phyloP scores from a whole-genome alignment of 768 basidiomycete species.

The Hypholoma fasciculare region DNA sequence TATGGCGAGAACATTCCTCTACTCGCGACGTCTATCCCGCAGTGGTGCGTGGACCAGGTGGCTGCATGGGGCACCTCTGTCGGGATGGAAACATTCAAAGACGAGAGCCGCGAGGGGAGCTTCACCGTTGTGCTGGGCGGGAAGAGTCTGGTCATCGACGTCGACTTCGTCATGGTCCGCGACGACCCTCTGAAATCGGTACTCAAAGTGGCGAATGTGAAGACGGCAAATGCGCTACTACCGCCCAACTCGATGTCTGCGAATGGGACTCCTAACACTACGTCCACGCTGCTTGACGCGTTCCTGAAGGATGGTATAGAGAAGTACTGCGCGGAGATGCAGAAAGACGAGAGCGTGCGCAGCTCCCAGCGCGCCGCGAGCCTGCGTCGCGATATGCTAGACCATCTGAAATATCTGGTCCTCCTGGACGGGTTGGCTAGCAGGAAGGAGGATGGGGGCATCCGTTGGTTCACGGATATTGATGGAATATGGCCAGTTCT shows the following conservation, averaged over 20 bases:
- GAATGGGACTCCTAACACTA: conserved; percentile 40
- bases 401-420: conserved; percentile 68
- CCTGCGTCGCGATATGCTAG: conserved; percentile 46
- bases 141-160: conserved; percentile 78
- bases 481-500: conserved; percentile 52
- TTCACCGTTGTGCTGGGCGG: conserved; percentile 66
- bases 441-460: conserved; percentile 58
- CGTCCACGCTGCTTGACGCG: conserved; percentile 57
- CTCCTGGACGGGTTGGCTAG: conserved; percentile 69
- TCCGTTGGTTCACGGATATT: conserved; percentile 75
- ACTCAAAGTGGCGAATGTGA: conserved; percentile 55
- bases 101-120: conserved; percentile 50
- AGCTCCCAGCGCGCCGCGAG: conserved; percentile 53
- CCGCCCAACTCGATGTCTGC: conserved; percentile 27
- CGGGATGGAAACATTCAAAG: conserved; percentile 77
- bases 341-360: conserved; percentile 49
- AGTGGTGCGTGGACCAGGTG: conserved; percentile 62
- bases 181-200: conserved; percentile 33
- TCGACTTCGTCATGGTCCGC: conserved; percentile 57
- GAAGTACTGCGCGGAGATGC: conserved; percentile 60
- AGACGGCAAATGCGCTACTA: conserved; percentile 71
- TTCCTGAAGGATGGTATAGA: conserved; percentile 59
- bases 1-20: conserved; percentile 70
- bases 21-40: conserved; percentile 40
- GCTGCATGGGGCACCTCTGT: conserved; percentile 61